Conservation (phyloP, 208 protist genomes). For the Leishmania martiniquensis region DNA sequence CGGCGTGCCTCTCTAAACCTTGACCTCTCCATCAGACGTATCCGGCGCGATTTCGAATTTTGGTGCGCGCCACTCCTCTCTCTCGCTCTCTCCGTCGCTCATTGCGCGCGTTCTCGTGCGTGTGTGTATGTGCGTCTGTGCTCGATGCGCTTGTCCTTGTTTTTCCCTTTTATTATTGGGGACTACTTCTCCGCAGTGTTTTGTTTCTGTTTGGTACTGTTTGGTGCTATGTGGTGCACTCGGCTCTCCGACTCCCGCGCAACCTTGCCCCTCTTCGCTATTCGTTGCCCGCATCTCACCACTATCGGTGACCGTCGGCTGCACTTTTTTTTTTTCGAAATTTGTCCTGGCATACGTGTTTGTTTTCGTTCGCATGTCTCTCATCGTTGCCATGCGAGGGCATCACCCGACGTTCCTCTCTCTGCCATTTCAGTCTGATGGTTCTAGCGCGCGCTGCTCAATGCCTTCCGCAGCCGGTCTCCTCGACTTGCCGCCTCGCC, state of each 20-base stretch:
- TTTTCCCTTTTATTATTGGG: slow-evolving; percentile 18
- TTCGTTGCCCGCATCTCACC: background rate
- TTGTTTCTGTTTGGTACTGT: background rate
- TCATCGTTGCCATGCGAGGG: background rate
- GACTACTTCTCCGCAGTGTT: slow-evolving; percentile 1
- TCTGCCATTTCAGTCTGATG: background rate
- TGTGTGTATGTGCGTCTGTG: slow-evolving; percentile 2
- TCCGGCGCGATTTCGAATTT: background rate
- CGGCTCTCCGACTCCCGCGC: background rate
- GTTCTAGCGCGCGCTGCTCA: background rate
- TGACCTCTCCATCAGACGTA: background rate
- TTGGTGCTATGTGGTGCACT: background rate
- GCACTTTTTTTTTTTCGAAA: background rate
- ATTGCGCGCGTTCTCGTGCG: background rate
- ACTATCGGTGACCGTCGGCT: background rate
- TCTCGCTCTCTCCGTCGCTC: background rate
- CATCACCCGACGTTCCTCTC: background rate
- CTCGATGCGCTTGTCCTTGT: slow-evolving; percentile 10
- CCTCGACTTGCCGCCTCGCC: background rate
- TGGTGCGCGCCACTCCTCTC: background rate
- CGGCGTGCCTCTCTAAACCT: background rate
- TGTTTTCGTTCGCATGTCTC: background rate
- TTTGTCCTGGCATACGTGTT: background rate
- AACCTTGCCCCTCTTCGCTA: background rate
- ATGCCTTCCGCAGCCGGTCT: background rate